Evolutionary conservation across 1,284 basidiomycete species (phyloP), one percentile per base, ranked within the genome.

Genomic region (Ceratobasidium papillatum): DNA sequence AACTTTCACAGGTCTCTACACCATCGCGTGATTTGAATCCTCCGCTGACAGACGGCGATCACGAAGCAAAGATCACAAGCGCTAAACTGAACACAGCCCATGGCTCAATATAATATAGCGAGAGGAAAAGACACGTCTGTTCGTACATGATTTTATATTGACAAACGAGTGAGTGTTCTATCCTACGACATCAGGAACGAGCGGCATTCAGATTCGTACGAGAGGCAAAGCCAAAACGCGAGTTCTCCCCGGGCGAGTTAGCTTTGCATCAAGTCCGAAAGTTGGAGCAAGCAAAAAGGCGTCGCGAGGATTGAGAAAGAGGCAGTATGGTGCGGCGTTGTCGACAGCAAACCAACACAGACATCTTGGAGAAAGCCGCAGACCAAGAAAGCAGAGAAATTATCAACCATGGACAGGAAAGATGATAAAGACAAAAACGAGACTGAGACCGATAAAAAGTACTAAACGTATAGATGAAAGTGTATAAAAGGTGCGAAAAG

Each of bases 381-480:
- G 36, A 41, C 47, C 51, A 47, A 49, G 63, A 65, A 17, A 65
- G 63, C 63, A 65, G 45, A 65, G 49, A 52, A 68, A 68, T 56
- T 43, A 66, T 66, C 27, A 52, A 56, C 65, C 30, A 56, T 34
- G 34, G 8, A 34, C 27, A 68, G 38, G 47, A 56, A 68, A 54
- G 64, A 52, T 14, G 51, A 56, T 25, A 9, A 45, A 54, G 61
- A 63, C 25, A 52, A 19, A 59, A 19, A 4, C 56, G n/a, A 52
- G 51, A 38, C 34, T n/a, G 72, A 51, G 59, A 54, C 59, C 30
- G 72, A 74, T 62, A 63, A 63, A 63, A 74, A 63, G 61, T 49
- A 63, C 49, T 56, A 74, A 41, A 63, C 59, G 62, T 74, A 74
- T 74, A 65, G 73, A 65, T 75, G 65, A 61, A 65, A 47, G 61